Evolutionary conservation across 73 alveolate genomes (phyloP), one percentile per base, ranked within the genome.

Genomic region (Stentor coeruleus): DNA sequence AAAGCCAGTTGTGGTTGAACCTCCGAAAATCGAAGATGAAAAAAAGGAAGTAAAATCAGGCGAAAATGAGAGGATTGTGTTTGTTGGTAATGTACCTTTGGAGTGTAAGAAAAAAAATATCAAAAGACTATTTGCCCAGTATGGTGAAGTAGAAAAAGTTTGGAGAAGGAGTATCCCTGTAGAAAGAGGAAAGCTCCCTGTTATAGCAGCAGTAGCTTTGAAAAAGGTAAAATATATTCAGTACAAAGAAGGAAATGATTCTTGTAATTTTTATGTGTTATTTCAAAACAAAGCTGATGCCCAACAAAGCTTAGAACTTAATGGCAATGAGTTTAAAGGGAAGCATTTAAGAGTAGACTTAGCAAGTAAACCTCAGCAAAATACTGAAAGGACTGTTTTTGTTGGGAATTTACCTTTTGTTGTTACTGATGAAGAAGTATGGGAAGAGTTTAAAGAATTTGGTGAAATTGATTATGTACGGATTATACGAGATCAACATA

Each of bases 301-400:
- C 3, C 87, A 89, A 76, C 90, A 91, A 0, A 74, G 90, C 1
- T 75, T 88, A 31, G 79, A 91, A 39, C 81, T 82, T 3, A 93
- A 93, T 79, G 89, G 92, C 26, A 55, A 81, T 33, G 85, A 84
- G 73, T 85, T 88, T 74, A 91, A 84, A 83, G 91, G 84, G 42
- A 84, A 60, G 73, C 98, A 93, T 90, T 74, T 93, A 36, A 88
- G 98, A 89, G 96, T 93, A 2, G 95, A 92, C 58, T 40, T 74
- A 20, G 94, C 83, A 31, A 77, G 39, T 35, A 73, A 85, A 75
- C 73, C 82, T 38, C 57, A 60, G 37, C 76, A 85, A 89, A 73
- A 28, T 37, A 39, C n/a, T 39, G 86, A 82, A 11, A 81, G 85
- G 36, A 84, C 95, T 6, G 82, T 88, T 3, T 93, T 91, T 72